Base-by-base conservation (phyloP, 1,284 basidiomycete genomes). In the Pseudozyma flocculosa region DNA sequence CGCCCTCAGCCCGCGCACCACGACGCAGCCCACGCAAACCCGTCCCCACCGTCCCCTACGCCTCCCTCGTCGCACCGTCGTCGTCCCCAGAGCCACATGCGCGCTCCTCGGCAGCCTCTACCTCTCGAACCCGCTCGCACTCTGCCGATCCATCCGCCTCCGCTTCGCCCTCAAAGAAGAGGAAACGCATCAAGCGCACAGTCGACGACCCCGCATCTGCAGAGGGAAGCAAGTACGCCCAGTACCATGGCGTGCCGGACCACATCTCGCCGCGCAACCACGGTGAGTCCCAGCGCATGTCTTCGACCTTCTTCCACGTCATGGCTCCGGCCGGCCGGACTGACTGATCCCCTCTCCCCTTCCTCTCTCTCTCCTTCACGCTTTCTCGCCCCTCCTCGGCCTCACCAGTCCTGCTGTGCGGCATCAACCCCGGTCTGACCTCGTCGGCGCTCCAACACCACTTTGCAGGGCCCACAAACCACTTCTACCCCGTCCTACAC, bases 371-470 rank as follows among this genome's bases (percentile, higher is more conserved):
- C 7, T 11, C 26, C 26, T 29, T 29, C 7, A 11, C 26, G 7
- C 5, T 11, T 29, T 29, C 26, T 29, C 7, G 11, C 26, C 26
- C 11, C 37, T 38, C 5, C 4, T 38, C 15, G 4, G 7, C 15
- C 15, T 38, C 7, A 38, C 37, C 37, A 41, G 40, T 66, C 40
- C 54, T 64, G 54, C 47, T 68, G 24, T 68, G 65, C 47, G 65
- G 65, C 14, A 64, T 68, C 61, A 68, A 68, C 43, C 65, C 65
- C 32, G 65, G 65, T 15, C 56, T 68, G 42, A 56, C 47, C n/a
- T 61, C 57, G 0, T 52, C 61, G 5, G 34, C 44, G 4, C 50
- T 49, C 13, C 61, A 61, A 11, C 57, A 61, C 29, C 65, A 68
- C 19, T 68, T 68, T 46, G 54, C 61, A 1, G 58, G 61, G 22